Base-by-base conservation (phyloP, 352 stramenopile species). In the Globisporangium alternatum region DNA sequence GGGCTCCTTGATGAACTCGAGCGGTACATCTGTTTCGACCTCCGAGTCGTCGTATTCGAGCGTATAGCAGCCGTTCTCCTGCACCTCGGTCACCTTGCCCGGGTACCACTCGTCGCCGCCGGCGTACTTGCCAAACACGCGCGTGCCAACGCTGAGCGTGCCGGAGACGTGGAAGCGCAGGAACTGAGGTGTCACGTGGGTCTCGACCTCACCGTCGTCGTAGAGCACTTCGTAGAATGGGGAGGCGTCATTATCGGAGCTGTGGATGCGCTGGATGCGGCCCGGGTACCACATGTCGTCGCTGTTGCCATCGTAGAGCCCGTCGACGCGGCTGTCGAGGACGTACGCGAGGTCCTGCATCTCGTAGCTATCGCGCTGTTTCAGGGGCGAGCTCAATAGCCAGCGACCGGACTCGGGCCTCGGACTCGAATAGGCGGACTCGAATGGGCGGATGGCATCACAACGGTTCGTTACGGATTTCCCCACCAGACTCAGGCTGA, bases 31-130 rank as follows among this genome's bases (percentile, higher is more conserved):
- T 3, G 66, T 45, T 57, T 93, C 81, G n/a, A 87, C 71, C 41
- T 94, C 81, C n/a, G 74, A 73, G 70, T 93, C 87, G 67, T 95
- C 83, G 67, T 95, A 93, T 52, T 84, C 79, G 58, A 92, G 79
- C 41, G 77, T 89, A 74, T 89, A 94, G 41, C 60, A 74, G 12
- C 76, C 81, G 56, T 88, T 76, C 45, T 87, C 81, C 45, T 83
- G 71, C 17, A 91, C 76, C 17, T 88, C 81, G 0, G 78, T 64
- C 57, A 94, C 75, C 52, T 73, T 75, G 10, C 83, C 87, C 12
- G 80, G 67, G 49, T 91, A 93, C 71, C 76, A 88, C 56, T 93
- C 80, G 48, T 89, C 80, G 35, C 78, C 80, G 12, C 78, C 80
- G 53, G 80, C 76, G 59, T 93, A 95, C 2, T 76, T 80, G 39